Evolutionary conservation across 192 early-diverging fungal species (phyloP).

Genomic region (Haplosporangium gracile): DNA sequence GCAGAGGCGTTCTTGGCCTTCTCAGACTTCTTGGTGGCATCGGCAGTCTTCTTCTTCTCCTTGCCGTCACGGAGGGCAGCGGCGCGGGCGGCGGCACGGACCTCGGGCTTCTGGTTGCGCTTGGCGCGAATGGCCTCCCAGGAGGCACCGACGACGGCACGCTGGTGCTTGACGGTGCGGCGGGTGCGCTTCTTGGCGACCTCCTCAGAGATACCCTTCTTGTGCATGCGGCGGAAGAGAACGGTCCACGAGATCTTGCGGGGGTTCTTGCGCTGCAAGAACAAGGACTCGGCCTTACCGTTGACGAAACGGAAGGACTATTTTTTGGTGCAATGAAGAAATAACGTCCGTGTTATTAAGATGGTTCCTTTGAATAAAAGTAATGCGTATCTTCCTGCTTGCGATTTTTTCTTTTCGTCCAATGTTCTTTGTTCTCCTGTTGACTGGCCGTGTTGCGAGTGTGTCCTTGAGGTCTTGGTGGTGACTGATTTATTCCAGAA

Average conservation of each 20-base stretch:
- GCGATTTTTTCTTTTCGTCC: too few species aligned
- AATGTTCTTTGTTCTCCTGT: too few species aligned
- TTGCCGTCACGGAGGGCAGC: slow-evolving; percentile 89
- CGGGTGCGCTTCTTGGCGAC: slow-evolving; percentile 96
- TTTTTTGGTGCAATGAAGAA: too few species aligned
- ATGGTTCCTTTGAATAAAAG: too few species aligned
- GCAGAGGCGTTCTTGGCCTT: slow-evolving; percentile 74
- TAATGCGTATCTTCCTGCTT: too few species aligned
- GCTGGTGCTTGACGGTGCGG: slow-evolving; percentile 95
- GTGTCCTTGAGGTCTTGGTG: too few species aligned
- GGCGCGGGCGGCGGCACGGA: slow-evolving; percentile 90
- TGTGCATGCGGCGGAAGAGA: slow-evolving; percentile 97
- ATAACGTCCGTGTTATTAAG: too few species aligned
- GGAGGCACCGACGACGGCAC: slow-evolving; percentile 95
- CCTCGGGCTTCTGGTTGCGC: slow-evolving; percentile 96
- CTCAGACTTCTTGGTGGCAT: slow-evolving; percentile 89
- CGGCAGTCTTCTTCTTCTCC: slow-evolving; percentile 92
- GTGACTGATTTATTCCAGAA: too few species aligned
- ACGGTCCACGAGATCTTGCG: slow-evolving; percentile 98
- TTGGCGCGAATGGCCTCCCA: slow-evolving; percentile 97
- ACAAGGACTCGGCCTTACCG: slow-evolving; percentile 97
- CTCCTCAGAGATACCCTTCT: slow-evolving; percentile 98
- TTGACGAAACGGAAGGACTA: slow-evolving; percentile 96
- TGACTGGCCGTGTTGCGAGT: too few species aligned
- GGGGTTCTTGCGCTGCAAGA: slow-evolving; percentile 97